phyloP scores from a whole-genome alignment of 805 yeast species.

The Priceomyces melissophilus region DNA sequence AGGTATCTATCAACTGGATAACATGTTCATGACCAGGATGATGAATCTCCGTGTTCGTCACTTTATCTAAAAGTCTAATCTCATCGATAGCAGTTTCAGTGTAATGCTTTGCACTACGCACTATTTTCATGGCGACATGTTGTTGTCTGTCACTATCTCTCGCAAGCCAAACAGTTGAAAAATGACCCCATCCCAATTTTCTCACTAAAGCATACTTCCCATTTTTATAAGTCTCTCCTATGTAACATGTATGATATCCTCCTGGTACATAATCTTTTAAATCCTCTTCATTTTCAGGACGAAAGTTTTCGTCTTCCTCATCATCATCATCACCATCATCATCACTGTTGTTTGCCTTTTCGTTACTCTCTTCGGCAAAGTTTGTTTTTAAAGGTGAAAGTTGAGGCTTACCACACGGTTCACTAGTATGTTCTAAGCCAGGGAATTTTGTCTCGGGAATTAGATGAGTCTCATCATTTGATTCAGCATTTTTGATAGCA shows the following conservation, averaged over 20 bases:
- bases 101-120: constrained; percentile 84
- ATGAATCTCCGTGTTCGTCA: constrained; percentile 55
- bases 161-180: constrained; percentile 94
- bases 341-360: constrained; percentile 9
- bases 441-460: constrained; percentile 13
- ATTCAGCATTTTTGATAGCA: constrained; percentile 40
- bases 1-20: constrained; percentile 76
- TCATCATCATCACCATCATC: constrained; percentile 24
- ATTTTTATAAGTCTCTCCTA: constrained; percentile 81
- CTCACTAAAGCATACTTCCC: constrained; percentile 76
- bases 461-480: constrained; percentile 12
- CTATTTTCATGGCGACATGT: constrained; percentile 93
- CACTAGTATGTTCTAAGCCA: constrained; percentile 20
- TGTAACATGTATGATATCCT: constrained; percentile 91
- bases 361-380: constrained; percentile 18
- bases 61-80: constrained; percentile 69
- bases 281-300: constrained; percentile 73
- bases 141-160: constrained; percentile 49
- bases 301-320: constrained; percentile 22
- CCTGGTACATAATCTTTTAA: constrained; percentile 82
- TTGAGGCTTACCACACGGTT: constrained; percentile 31
- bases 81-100: constrained; percentile 95
- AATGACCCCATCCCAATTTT: constrained; percentile 98
- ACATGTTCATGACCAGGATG: constrained; percentile 84
- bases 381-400: constrained; percentile 36